phyloP scores from a whole-genome alignment of 192 early-diverging fungal genomes.

The Backusella morwellensis region DNA sequence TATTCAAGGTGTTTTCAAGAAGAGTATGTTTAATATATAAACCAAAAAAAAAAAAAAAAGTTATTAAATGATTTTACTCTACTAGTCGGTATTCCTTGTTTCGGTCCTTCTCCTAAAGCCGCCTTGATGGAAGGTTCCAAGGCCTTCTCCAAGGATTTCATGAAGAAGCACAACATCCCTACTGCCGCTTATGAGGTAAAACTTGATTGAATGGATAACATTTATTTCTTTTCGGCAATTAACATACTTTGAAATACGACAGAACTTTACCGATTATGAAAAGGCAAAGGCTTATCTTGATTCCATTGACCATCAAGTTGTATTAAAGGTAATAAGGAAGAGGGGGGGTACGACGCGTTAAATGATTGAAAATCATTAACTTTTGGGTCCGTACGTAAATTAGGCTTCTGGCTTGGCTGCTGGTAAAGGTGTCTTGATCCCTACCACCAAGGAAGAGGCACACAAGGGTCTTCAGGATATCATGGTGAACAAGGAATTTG shows the following conservation, averaged over 20 bases:
- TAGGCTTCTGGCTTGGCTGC: constrained; percentile 93
- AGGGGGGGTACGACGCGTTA: neutral
- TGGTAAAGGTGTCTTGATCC: constrained; percentile 96
- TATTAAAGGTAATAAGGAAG: constrained; percentile 68
- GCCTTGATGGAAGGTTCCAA: constrained; percentile 97
- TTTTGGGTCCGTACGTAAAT: neutral
- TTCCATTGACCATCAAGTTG: constrained; percentile 60
- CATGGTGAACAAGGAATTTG: constrained; percentile 92
- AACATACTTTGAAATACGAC: constrained; percentile 17
- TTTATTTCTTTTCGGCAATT: constrained; percentile 16
- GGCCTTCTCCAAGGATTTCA: constrained; percentile 98
- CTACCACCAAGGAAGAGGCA: constrained; percentile 82
- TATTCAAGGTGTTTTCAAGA: constrained; percentile 79
- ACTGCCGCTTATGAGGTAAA: constrained; percentile 84
- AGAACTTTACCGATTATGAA: constrained; percentile 80
- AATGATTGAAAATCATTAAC: neutral
- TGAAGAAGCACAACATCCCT: constrained; percentile 94
- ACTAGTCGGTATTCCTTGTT: constrained; percentile 83
- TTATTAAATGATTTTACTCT: neutral
- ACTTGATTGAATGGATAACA: neutral
- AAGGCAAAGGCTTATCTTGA: constrained; percentile 67
- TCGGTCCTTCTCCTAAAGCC: constrained; percentile 88
- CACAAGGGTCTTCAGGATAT: constrained; percentile 79
- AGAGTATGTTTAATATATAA: constrained; percentile 43
- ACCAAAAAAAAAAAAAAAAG: neutral